Evolutionary conservation across 768 basidiomycete genomes (phyloP).

Genomic region (Lactifluus pinguis): DNA sequence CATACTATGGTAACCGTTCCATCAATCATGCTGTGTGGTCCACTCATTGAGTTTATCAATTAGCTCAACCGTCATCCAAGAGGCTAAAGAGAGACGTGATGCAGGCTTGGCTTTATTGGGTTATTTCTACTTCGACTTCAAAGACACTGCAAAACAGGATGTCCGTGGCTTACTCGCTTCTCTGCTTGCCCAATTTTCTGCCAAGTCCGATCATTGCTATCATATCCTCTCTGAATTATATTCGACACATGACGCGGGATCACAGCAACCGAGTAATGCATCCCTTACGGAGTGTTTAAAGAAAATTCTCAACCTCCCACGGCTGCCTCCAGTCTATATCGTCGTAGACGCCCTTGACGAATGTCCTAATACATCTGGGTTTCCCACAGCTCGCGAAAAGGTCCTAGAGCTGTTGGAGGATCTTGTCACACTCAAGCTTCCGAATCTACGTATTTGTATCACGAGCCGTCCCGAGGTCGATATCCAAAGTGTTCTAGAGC

Average conservation of each 20-base stretch:
- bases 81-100: background rate
- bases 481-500: background rate
- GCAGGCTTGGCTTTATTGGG: background rate
- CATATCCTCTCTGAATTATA: background rate
- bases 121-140: too few relatives aligned
- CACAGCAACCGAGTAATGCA: background rate
- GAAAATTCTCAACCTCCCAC: background rate
- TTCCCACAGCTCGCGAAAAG: background rate
- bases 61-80: constrained; percentile 1
- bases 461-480: constrained; percentile 1
- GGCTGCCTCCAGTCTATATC: background rate
- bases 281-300: background rate
- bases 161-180: too few relatives aligned
- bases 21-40: accelerated
- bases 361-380: background rate
- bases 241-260: background rate
- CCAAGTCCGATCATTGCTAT: background rate
- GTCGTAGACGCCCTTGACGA: constrained; percentile 4
- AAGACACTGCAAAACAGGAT: too few relatives aligned
- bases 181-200: background rate
- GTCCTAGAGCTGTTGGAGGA: background rate
- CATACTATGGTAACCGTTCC: background rate
- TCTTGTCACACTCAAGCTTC: background rate
- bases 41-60: too few relatives aligned
- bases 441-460: background rate